Evolutionary conservation across 441 rosid genomes (phyloP).

Genomic region (Erysimum cheiri): DNA sequence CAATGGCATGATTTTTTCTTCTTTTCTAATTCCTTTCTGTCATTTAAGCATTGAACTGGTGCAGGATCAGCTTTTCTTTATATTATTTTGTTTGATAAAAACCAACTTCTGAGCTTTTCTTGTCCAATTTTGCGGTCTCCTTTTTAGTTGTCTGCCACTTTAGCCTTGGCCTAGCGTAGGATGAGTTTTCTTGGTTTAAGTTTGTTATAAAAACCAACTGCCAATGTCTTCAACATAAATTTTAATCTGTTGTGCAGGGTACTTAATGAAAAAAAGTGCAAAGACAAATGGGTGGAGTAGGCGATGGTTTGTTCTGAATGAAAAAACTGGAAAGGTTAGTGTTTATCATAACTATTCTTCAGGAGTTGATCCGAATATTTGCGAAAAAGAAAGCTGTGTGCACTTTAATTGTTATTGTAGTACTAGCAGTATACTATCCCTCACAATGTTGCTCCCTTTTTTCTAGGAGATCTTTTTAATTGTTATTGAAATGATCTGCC

Average conservation of each 20-base stretch:
- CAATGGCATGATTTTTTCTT: slow-evolving; percentile 4
- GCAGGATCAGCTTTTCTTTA: slow-evolving; percentile 28
- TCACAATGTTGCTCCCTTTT: background rate
- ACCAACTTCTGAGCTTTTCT: slow-evolving; percentile 22
- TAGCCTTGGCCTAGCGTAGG: slow-evolving; percentile 11
- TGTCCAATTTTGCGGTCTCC: background rate
- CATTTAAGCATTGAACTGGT: slow-evolving; percentile 10
- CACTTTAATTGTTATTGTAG: slow-evolving; percentile 12
- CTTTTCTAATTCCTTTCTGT: background rate
- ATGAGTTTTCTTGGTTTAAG: slow-evolving; percentile 5
- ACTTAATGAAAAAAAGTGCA: slow-evolving; percentile 85
- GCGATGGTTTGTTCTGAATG: slow-evolving; percentile 98
- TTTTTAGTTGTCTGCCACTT: slow-evolving; percentile 15
- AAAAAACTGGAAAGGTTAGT: slow-evolving; percentile 93
- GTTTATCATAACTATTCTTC: slow-evolving; percentile 14
- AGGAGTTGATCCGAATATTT: slow-evolving; percentile 21
- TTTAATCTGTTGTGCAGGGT: slow-evolving; percentile 53
- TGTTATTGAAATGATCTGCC: slow-evolving; percentile 26
- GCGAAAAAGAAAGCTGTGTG: slow-evolving; percentile 25
- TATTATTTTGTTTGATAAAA: slow-evolving; percentile 3
- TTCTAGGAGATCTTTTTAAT: background rate
- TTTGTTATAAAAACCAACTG: slow-evolving; percentile 9
- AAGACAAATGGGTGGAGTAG: slow-evolving; percentile 93
- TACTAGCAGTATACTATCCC: slow-evolving; percentile 8
- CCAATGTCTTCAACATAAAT: slow-evolving; percentile 15